These are phyloP conservation scores for Candida freyschussii DNA, from an alignment of 1,139 yeast genomes.

Conservation along the genomic window DNA sequence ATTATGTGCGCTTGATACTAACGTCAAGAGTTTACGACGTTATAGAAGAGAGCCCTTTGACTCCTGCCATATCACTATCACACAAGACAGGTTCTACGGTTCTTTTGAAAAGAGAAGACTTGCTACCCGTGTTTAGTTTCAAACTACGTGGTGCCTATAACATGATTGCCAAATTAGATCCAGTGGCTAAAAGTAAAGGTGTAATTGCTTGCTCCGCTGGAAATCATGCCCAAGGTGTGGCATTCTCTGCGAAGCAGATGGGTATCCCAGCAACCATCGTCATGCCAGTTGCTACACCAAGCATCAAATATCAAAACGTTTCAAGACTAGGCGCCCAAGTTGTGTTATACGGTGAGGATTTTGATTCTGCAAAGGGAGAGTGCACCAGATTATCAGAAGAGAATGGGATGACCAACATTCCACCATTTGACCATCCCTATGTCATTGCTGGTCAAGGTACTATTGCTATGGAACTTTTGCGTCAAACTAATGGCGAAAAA, in stretches of 20 bases:
- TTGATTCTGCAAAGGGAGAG: constrained; percentile 87
- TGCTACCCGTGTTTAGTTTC: constrained; percentile 92
- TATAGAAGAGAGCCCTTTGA: constrained; percentile 82
- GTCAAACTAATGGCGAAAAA: constrained; percentile 77
- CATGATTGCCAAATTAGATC: constrained; percentile 84
- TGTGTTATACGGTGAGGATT: constrained; percentile 87
- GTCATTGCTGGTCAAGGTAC: constrained; percentile 99
- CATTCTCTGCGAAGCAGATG: constrained; percentile 78
- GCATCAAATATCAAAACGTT: constrained; percentile 88
- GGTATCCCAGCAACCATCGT: constrained; percentile 93
- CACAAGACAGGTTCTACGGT: constrained; percentile 70
- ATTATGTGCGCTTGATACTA: constrained; percentile 81
- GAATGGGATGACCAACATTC: constrained; percentile 79
- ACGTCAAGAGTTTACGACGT: constrained; percentile 95
- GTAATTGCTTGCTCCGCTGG: constrained; percentile 99
- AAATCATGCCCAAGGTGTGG: constrained; percentile 98
- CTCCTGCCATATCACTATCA: constrained; percentile 70
- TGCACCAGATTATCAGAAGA: constrained; percentile 66
- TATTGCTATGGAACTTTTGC: constrained; percentile 83
- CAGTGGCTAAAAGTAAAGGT: constrained; percentile 68
- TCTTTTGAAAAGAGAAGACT: constrained; percentile 82
- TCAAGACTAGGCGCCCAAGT: constrained; percentile 91
- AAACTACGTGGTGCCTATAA: constrained; percentile 96
- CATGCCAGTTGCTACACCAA: constrained; percentile 97
- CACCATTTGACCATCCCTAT: constrained; percentile 96